These are phyloP conservation scores for Coemansia erecta DNA, from an alignment of 192 early-diverging fungal genomes.

Conservation along the genomic window DNA sequence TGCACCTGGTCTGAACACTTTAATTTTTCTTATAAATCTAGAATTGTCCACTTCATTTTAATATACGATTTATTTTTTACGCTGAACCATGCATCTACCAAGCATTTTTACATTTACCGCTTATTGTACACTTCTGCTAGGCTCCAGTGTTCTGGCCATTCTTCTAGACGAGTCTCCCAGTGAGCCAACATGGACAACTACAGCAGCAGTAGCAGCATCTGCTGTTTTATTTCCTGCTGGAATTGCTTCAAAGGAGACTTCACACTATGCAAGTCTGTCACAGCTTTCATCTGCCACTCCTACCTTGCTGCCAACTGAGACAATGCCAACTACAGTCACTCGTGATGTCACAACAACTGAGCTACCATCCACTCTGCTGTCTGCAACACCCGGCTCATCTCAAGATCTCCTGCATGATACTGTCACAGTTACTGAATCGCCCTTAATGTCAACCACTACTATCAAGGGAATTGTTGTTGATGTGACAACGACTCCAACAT, in stretches of 20 bases:
- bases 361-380: too few species aligned
- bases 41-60: not conserved
- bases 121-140: not conserved
- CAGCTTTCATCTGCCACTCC: not conserved
- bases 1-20: too few species aligned
- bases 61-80: too few species aligned
- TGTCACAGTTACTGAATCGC: not conserved
- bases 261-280: not conserved
- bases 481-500: not conserved
- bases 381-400: too few species aligned
- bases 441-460: not conserved
- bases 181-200: not conserved
- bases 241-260: constrained; percentile 4
- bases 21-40: not conserved
- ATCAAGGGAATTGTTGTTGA: not conserved
- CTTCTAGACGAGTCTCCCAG: not conserved
- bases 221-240: not conserved
- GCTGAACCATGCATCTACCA: too few species aligned
- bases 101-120: too few species aligned
- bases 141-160: not conserved
- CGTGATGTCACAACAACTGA: too few species aligned
- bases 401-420: not conserved
- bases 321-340: not conserved
- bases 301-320: not conserved
- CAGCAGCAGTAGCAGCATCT: too few species aligned